phyloP scores from a whole-genome alignment of 768 basidiomycete genomes.

The Trametes meyenii region DNA sequence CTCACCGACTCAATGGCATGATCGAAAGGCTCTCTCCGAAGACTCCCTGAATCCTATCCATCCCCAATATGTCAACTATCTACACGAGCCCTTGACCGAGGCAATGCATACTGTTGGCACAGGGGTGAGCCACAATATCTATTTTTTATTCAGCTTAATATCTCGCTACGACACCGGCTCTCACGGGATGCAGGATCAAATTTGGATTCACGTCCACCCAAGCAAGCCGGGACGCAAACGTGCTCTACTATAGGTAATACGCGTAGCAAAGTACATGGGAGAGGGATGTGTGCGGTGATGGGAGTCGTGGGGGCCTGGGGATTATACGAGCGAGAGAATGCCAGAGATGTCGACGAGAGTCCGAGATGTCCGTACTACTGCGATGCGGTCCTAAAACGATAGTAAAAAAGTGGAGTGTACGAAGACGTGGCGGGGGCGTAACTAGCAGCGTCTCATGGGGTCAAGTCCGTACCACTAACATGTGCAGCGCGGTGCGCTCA shows the following conservation, averaged over 20 bases:
- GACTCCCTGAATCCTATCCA: no score
- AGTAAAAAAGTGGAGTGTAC: constrained; percentile 11
- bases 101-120: no score
- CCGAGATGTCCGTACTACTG: constrained; percentile 22
- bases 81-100: no score
- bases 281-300: constrained; percentile 3
- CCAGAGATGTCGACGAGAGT: constrained; percentile 19
- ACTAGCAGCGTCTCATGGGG: constrained; percentile 11
- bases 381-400: constrained; percentile 13
- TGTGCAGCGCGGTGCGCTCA: constrained; percentile 2
- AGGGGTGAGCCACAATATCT: no score
- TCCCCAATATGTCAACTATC: no score
- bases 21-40: no score
- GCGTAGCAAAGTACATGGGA: constrained; percentile 22
- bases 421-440: constrained; percentile 8
- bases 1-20: no score
- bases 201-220: constrained; percentile 6
- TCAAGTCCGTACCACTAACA: neutral
- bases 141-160: no score
- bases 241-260: constrained; percentile 22
- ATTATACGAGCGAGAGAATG: constrained; percentile 21
- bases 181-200: neutral
- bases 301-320: neutral
- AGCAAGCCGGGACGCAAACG: constrained; percentile 6
- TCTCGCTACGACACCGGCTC: no score